Base-by-base conservation (phyloP, 768 basidiomycete genomes). In the Flagelloscypha sp. region DNA sequence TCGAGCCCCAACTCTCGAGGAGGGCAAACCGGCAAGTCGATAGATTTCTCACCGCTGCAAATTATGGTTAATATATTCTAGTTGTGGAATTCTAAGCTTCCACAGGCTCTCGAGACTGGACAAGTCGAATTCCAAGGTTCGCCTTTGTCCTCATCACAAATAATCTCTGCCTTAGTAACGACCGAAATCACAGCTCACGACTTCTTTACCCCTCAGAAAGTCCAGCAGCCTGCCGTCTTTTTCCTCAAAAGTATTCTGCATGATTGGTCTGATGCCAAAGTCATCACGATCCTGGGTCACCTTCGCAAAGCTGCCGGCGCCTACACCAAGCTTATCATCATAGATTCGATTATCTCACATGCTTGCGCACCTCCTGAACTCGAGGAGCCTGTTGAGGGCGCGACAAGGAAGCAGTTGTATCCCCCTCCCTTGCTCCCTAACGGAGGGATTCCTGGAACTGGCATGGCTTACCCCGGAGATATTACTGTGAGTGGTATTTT, bases 181-280 rank as follows among this genome's bases (percentile, higher is more conserved):
- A n/a, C n/a, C 21, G 22, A 17, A 38, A 6, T 20, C 36, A 12
- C 27, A 60, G 67, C 54, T 4, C 72, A 75, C 31, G 68, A 74
- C 49, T 75, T 73, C 45, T 73, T 75, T 47, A 54, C 51, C 7
- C 62, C 61, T 2, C 73, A 75, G 41, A 56, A 58, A 1, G 35
- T 52, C 10, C 41, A 53, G 3, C 15, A 54, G 25, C 42, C 63
- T 49, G 57, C 67, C 1, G 63, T 72, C 3, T 74, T 66, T 45
- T 44, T 74, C 10, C 42, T 75, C 21, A 57, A 69, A 22, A 61
- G 63, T 8, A 61, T 73, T 30, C 61, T 70, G 18, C 72, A 75
- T 38, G 70, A 75, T 41, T 75, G 73, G 73, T 61, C 70, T 1
- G 72, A 74, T 34, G 48, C 44, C 2, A 55, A 42, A 19, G 53